Evolutionary conservation across 495 filamentous ascomycete genomes (phyloP), one percentile per base, ranked within the genome.

Genomic region (Aspergillus ellipticus): DNA sequence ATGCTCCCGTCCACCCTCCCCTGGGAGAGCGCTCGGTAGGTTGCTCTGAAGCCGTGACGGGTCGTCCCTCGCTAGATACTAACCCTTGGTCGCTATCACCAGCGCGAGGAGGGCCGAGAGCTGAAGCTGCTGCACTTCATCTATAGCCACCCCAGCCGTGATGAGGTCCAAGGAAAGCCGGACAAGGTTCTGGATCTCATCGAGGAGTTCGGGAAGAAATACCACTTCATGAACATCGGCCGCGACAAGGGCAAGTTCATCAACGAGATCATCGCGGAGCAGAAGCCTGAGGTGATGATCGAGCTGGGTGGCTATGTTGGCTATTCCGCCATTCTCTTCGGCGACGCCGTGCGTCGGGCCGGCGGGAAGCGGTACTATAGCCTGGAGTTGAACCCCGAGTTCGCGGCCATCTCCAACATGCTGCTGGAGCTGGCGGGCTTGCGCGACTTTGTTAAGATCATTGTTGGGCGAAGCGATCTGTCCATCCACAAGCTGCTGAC

Each of bases 291-390:
- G 37, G 76, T 74, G 5, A 87, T 92, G 76, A 81, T 94, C 46
- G 90, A 95, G 66, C 79, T 93, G 4, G 90, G 90, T 39, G 86
- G 87, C 46, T 95, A 92, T 69, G 75, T 91, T 28, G 90, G 90
- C 42, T 94, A 92, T 73, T 90, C 87, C 0, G 83, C 85, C 41
- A 83, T 91, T 49, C 72, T 89, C 6, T 90, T 90, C 59, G 86
- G 80, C 26, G 77, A 82, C 11, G 82, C 85, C 3, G 66, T 89
- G 3, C 76, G 78, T 28, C 70, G 78, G 16, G 77, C 76, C 17
- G 83, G 84, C 16, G 85, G 86, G 5, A 73, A 78, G 59, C 67
- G 72, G 26, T 90, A 88, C 64, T 83, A 78, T 59, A 86, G 82
- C 63, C 71, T 91, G 0, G 89, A 92, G 57, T 66, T 81, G 57